Evolutionary conservation across 306 rosid genomes (phyloP).

Genomic region (Trifolium subterraneum): DNA sequence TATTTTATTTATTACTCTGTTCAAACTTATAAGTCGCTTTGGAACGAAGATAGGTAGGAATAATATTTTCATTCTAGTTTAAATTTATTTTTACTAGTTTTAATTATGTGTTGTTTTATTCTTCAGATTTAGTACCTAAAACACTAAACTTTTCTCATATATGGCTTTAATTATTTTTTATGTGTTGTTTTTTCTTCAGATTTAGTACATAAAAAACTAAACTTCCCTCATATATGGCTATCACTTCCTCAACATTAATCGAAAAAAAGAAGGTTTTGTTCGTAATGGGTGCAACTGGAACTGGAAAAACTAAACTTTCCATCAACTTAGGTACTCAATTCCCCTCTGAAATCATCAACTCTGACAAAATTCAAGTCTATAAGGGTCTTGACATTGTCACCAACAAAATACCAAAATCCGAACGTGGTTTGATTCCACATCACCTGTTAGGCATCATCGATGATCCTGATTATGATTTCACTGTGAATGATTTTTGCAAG

Average conservation of each 20-base stretch:
- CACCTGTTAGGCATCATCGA: slow-evolving; percentile 37
- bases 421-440: slow-evolving; percentile 37
- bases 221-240: too few species aligned
- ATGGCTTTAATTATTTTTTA: too few species aligned
- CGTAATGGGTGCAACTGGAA: slow-evolving; percentile 48
- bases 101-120: too few species aligned
- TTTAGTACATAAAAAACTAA: neutral
- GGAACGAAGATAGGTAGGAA: neutral
- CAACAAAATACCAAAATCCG: slow-evolving; percentile 18
- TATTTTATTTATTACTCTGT: too few species aligned
- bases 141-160: too few species aligned
- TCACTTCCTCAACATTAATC: neutral
- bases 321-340: slow-evolving; percentile 12
- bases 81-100: too few species aligned
- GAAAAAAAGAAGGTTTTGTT: slow-evolving; percentile 40
- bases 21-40: too few species aligned
- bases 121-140: too few species aligned
- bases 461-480: slow-evolving; percentile 33
- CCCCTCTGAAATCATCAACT: slow-evolving; percentile 39
- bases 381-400: slow-evolving; percentile 31
- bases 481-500: slow-evolving; percentile 32
- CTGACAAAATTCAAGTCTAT: slow-evolving; percentile 46
- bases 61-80: too few species aligned
- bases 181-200: neutral
- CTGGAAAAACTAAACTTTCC: slow-evolving; percentile 47